Conservation (phyloP, 2,329 filamentous ascomycete genomes). For the Aspergillus sp. region DNA sequence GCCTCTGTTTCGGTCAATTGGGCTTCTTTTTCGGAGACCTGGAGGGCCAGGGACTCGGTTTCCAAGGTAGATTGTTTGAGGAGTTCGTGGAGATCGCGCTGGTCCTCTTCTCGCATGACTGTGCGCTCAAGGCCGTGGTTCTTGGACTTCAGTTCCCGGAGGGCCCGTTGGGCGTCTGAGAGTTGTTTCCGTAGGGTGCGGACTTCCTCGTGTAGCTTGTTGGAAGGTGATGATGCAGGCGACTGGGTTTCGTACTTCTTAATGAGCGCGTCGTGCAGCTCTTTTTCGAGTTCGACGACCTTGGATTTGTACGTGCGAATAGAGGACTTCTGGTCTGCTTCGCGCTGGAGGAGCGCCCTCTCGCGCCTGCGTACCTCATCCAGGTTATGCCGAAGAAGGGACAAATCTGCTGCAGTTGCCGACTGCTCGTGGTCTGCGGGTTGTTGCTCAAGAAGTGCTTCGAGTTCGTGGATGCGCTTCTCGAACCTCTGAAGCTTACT, state of each 20-base stretch:
- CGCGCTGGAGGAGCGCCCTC: constrained; percentile 67
- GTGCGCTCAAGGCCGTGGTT: constrained; percentile 58
- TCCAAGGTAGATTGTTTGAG: constrained; percentile 54
- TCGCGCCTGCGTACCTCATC: constrained; percentile 69
- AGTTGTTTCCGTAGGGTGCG: constrained; percentile 65
- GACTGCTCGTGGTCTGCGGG: constrained; percentile 41
- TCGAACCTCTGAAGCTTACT: constrained; percentile 70
- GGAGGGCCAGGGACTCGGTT: constrained; percentile 70
- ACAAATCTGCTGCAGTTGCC: constrained; percentile 55
- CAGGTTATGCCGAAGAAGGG: constrained; percentile 66
- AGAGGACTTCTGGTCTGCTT: constrained; percentile 64
- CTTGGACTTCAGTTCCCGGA: constrained; percentile 60
- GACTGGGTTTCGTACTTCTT: constrained; percentile 58
- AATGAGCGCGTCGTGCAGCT: constrained; percentile 65
- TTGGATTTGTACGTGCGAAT: constrained; percentile 68
- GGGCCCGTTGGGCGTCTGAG: constrained; percentile 61
- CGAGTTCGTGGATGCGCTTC: constrained; percentile 55
- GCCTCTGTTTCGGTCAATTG: constrained; percentile 59
- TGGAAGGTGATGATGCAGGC: constrained; percentile 55
- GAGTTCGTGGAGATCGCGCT: constrained; percentile 51
- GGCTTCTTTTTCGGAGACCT: constrained; percentile 70
- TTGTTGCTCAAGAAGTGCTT: constrained; percentile 59
- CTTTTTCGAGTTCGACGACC: constrained; percentile 68
- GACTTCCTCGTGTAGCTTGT: constrained; percentile 57
- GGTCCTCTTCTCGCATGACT: constrained; percentile 48